Base-by-base conservation (phyloP, 768 basidiomycete genomes). In the Lanmaoa pseudosensibilis region DNA sequence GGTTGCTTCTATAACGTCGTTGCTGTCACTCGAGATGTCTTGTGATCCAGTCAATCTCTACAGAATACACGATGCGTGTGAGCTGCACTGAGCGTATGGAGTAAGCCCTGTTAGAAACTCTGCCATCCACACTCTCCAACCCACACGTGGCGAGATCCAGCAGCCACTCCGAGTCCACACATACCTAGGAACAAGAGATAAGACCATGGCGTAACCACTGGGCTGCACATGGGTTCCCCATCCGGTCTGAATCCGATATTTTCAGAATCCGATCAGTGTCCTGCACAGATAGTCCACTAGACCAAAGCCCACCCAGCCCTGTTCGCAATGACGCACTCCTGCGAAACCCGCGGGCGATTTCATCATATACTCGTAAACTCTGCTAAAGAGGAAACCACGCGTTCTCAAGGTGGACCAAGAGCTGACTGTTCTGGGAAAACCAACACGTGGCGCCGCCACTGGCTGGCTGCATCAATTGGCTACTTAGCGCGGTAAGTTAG, bases 1-100 rank as follows among this genome's bases (percentile, higher is more conserved):
- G 13, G 34, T 43, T 23, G 55, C 61, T 64, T 73, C 62, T 65
- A 65, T 60, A 61, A 65, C 69, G 63, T 67, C 19, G 49, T 13
- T 50, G 41, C 49, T 65, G 58, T 58, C 53, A 69, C 55, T 54
- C 43, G 40, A 38, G 45, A 46, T 44, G 61, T 61, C 70, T 65
- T 52, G 68, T 69, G 70, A 71, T 60, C 48, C 45, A 9, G 39
- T 53, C 58, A 55, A 67, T 51, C 64, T 47, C 47, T 53, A 46
- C 46, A 37, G 40, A 13, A 21, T 33, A 52, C 57, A 48, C 54
- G 49, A 52, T 52, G 13, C 55, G 62, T 63, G 63, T 48, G 63
- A 62, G 45, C 49, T 46, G 25, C n/a, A 43, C 27, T n/a, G n/a
- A 45, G 19, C 46, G 44, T 16, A 38, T 57, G 46, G 37, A 41